A percentile compares a stretch with the other conserved stretches of the same genome.
These are phyloP conservation scores for Trifolium dubium DNA, from an alignment of 306 rosid species.

Conservation along the genomic window DNA sequence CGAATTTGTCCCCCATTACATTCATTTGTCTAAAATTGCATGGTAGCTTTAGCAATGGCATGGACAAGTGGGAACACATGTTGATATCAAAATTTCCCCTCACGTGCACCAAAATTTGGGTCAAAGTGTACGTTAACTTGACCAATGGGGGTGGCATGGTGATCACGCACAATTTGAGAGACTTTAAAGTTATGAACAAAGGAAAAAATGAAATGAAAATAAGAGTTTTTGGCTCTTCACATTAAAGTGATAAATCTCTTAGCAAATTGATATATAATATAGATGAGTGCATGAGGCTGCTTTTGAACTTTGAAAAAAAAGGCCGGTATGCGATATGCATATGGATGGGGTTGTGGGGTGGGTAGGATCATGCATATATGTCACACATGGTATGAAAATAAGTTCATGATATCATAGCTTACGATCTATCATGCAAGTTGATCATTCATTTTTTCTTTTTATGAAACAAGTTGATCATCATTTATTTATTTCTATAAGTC, in stretches of 20 bases:
- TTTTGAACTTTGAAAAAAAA: slow-evolving; percentile 5
- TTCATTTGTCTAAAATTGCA: slow-evolving; percentile 2
- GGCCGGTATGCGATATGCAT: not conserved
- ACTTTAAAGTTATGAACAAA: slow-evolving; percentile 37
- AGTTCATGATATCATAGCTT: slow-evolving; percentile 30
- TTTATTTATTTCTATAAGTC: not conserved
- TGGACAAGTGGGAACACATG: slow-evolving; percentile 14
- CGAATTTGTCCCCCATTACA: slow-evolving; percentile 10
- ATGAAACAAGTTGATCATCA: slow-evolving; percentile 47
- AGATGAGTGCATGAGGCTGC: slow-evolving; percentile 27
- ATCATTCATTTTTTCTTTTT: slow-evolving; percentile 1
- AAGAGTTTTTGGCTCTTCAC: slow-evolving; percentile 24
- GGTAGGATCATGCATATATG: not conserved
- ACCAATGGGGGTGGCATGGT: not conserved
- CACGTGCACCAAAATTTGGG: slow-evolving; percentile 36
- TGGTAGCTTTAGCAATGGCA: not conserved
- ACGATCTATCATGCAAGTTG: slow-evolving; percentile 45
- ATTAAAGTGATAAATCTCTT: slow-evolving; percentile 29
- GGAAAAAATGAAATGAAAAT: not conserved
- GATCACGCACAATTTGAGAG: slow-evolving; percentile 26
- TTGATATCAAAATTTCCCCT: slow-evolving; percentile 11
- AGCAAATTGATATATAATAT: slow-evolving; percentile 20
- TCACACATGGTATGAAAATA: slow-evolving; percentile 12
- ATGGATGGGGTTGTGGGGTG: not conserved
- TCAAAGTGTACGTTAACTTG: slow-evolving; percentile 34